A percentile compares a stretch with the other conserved stretches of the same genome.
These are phyloP conservation scores for Xylaria sp. DNA, from an alignment of 2,329 filamentous ascomycete genomes.

Conservation along the genomic window DNA sequence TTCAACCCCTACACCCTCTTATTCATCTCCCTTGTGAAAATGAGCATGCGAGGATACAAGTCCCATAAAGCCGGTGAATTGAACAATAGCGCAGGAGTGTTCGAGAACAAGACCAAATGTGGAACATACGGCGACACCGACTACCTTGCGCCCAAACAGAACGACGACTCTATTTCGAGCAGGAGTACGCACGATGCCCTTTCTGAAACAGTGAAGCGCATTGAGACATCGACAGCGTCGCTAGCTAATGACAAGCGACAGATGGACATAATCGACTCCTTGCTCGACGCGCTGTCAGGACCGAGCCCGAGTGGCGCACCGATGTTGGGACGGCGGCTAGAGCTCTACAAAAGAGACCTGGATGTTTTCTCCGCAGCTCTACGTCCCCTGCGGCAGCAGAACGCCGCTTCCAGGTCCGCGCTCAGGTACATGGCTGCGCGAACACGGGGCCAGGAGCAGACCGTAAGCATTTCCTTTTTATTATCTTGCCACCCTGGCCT, in stretches of 20 bases:
- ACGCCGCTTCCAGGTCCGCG: slow-evolving; percentile 3
- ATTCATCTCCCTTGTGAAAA: slow-evolving; percentile 4
- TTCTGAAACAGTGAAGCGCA: not conserved
- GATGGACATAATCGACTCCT: slow-evolving; percentile 6
- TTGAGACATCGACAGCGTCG: slow-evolving; percentile 4
- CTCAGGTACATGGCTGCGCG: not conserved
- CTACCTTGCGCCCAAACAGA: not conserved
- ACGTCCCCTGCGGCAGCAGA: slow-evolving; percentile 3
- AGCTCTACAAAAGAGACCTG: slow-evolving; percentile 6
- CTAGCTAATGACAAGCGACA: not conserved
- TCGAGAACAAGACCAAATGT: not conserved
- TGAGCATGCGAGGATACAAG: not conserved
- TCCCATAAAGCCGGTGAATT: not conserved
- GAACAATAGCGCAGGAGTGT: not conserved
- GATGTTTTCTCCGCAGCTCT: not conserved
- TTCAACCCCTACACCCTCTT: slow-evolving; percentile 9
- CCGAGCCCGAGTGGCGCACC: not conserved
- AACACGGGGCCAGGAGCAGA: not conserved
- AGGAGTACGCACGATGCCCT: not conserved
- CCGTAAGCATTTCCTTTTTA: not conserved
- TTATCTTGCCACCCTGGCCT: too few relatives aligned
- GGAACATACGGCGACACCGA: not conserved
- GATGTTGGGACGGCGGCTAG: not conserved
- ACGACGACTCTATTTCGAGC: not conserved
- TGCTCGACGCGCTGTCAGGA: not conserved